phyloP scores from a whole-genome alignment of 108 stramenopile species.

The Fistulifera solaris region DNA sequence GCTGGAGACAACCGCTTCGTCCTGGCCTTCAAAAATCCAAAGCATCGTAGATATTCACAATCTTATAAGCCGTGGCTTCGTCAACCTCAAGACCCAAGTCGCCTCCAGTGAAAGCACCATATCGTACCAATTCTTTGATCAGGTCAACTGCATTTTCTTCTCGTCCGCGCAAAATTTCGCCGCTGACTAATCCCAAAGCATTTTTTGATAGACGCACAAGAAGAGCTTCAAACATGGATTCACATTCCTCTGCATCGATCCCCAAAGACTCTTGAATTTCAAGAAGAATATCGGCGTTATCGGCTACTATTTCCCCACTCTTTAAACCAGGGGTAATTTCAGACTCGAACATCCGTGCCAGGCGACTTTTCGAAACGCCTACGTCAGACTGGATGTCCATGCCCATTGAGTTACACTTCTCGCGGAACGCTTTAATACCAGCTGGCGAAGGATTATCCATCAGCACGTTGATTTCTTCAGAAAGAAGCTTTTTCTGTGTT shows the following conservation, averaged over 20 bases:
- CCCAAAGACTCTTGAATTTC: conserved; percentile 85
- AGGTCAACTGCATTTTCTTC: conserved; percentile 53
- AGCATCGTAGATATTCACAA: conserved; percentile 64
- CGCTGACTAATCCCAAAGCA: conserved; percentile 34
- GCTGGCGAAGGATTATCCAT: conserved; percentile 51
- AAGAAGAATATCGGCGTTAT: conserved; percentile 47
- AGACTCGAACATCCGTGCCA: conserved; percentile 62
- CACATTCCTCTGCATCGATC: conserved; percentile 57
- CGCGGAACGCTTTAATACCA: conserved; percentile 71
- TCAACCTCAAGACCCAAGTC: conserved; percentile 55
- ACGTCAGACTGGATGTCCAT: conserved; percentile 67
- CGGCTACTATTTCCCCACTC: conserved; percentile 65
- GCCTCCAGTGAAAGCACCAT: conserved; percentile 70
- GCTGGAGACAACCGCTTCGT: conserved; percentile 35
- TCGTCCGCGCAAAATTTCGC: conserved; percentile 63
- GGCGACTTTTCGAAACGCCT: conserved; percentile 50
- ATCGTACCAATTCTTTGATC: conserved; percentile 57
- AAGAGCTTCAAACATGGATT: conserved; percentile 50
- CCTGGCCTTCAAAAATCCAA: conserved; percentile 50
- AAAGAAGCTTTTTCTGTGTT: conserved; percentile 80
- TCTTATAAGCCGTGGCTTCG: conserved; percentile 48
- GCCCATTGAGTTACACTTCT: conserved; percentile 82
- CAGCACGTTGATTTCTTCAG: conserved; percentile 57
- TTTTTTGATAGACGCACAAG: conserved; percentile 41
- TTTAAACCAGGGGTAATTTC: conserved; percentile 70